These are phyloP conservation scores for Arctium minus DNA, from an alignment of 129 eudicot genomes.

Conservation along the genomic window DNA sequence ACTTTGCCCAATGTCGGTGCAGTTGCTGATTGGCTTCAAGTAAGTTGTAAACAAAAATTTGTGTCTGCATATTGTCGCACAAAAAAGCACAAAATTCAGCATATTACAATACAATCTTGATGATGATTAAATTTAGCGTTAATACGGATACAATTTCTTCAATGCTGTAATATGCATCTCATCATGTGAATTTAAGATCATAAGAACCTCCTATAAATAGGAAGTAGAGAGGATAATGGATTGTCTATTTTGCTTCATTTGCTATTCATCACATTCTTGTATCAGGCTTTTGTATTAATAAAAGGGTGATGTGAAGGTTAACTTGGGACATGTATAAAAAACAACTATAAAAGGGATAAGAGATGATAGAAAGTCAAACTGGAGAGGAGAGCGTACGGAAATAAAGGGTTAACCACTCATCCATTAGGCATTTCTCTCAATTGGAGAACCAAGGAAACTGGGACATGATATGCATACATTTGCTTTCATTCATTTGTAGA, in stretches of 20 bases:
- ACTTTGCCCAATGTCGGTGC: slow-evolving; percentile 97
- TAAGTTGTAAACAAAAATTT: slow-evolving; percentile 32
- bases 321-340: too few species aligned
- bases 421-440: background rate
- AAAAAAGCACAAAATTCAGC: background rate
- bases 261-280: background rate
- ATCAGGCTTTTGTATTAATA: background rate
- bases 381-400: too few species aligned
- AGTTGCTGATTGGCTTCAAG: slow-evolving; percentile 99
- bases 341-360: too few species aligned
- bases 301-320: too few species aligned
- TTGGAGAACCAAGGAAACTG: background rate
- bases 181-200: background rate
- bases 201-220: background rate
- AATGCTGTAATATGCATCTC: background rate
- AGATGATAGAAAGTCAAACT: too few species aligned
- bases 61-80: background rate
- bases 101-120: background rate
- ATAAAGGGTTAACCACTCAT: too few species aligned
- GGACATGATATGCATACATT: background rate
- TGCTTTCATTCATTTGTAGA: background rate
- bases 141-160: background rate
- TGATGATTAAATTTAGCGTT: background rate
- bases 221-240: too few species aligned
- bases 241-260: background rate